Evolutionary conservation across 148 eudicot genomes (phyloP), one percentile per base, ranked within the genome.

Genomic region (Vaccinium myrtillus): DNA sequence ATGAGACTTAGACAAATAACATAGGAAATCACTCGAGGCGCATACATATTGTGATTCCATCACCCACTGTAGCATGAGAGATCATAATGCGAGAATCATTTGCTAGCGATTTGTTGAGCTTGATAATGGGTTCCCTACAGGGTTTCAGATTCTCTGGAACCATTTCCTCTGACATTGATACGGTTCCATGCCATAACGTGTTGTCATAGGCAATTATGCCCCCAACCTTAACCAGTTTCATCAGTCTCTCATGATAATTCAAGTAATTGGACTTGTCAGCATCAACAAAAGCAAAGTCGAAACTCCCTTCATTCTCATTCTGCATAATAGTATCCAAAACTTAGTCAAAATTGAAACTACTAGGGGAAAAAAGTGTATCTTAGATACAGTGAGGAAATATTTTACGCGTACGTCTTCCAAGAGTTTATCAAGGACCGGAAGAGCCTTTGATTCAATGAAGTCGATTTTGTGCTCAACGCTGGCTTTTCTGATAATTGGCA

Each of bases 231-330:
- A 93, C 15, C 67, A 91, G 75, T 83, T 83, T 93, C 21, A 93
- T 19, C 67, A 91, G 69, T 83, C 67, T 83, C 86, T 93, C 94
- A 39, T 91, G 93, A 75, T 90, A 93, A 27, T 90, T 89, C 16
- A 70, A 21, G 82, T 88, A 90, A 83, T 87, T 90, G 8, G 13
- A 30, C 82, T 92, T 93, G 87, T 93, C 94, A 13, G 95, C 95
- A 49, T 93, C 95, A 14, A 93, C 92, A 59, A 87, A 93, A 7
- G 90, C 92, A 81, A 88, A 93, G 70, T 91, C 93, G 73, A 87
- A 93, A 58, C 88, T 84, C 61, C 81, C 81, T 79, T 79, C 90
- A 8, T 79, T 79, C 5, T 54, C 81, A 25, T 54, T 54, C 78
- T 83, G 55, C 39, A 46, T 65, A 0, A 73, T 6, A 71, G 30